A percentile compares a stretch with the other conserved stretches of the same genome.
Conservation (phyloP, 495 filamentous ascomycete species). For the Schizothecium vesticola region DNA sequence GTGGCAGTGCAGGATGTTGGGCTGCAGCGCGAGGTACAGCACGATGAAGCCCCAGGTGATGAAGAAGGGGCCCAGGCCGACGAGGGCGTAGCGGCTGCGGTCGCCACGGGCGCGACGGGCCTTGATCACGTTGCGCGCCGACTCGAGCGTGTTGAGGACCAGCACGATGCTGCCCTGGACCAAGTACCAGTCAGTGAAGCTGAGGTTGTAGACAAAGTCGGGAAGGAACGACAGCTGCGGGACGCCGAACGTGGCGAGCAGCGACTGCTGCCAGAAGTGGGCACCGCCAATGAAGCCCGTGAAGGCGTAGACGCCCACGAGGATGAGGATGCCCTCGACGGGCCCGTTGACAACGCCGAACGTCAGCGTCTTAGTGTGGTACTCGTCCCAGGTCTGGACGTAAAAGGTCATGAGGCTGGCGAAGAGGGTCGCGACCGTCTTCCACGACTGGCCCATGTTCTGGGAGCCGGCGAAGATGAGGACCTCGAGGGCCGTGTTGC, state of each 20-base stretch:
- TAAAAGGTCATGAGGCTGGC: conserved; percentile 79
- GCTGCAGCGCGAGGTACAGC: conserved; percentile 76
- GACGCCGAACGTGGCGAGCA: conserved; percentile 68
- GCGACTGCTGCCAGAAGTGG: conserved; percentile 83
- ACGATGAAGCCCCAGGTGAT: conserved; percentile 68
- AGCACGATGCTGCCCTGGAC: conserved; percentile 81
- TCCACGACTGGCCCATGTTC: conserved; percentile 91
- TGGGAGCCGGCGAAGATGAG: conserved; percentile 85
- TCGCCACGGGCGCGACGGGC: conserved; percentile 69
- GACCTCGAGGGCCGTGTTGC: conserved; percentile 91
- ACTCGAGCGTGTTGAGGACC: conserved; percentile 71
- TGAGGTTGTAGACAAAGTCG: conserved; percentile 61
- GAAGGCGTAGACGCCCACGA: conserved; percentile 75
- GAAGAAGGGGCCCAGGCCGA: conserved; percentile 76
- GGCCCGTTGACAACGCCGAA: conserved; percentile 90
- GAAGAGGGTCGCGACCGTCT: conserved; percentile 78
- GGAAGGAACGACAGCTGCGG: conserved; percentile 61
- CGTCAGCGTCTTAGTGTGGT: conserved; percentile 92
- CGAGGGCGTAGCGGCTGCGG: conserved; percentile 62
- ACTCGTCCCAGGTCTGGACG: conserved; percentile 98
- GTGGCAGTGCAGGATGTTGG: conserved; percentile 71
- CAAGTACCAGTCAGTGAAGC: conserved; percentile 89
- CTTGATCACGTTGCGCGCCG: conserved; percentile 74
- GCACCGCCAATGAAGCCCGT: conserved; percentile 82
- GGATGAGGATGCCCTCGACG: conserved; percentile 86